Evolutionary conservation across 129 eudicot genomes (phyloP).

Genomic region (Rutidosis leptorrhynchoides): DNA sequence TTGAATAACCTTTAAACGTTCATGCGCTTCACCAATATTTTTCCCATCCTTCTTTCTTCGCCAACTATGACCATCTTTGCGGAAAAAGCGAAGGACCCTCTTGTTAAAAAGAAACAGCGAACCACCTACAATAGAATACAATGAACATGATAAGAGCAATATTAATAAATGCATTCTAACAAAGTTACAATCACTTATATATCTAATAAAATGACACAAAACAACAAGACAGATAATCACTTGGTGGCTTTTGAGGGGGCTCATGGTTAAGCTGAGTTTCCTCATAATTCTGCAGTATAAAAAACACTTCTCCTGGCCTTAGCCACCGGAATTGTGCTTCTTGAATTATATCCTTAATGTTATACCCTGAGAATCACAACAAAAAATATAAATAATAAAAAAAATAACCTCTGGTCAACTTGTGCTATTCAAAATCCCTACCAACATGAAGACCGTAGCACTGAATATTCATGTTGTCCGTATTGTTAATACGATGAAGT

Average conservation of each 20-base stretch:
- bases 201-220: conserved; percentile 2
- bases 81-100: conserved; percentile 80
- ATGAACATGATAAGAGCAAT: background rate
- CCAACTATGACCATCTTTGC: conserved; percentile 94
- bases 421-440: background rate
- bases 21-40: conserved; percentile 95
- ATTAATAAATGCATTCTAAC: conserved; percentile 3
- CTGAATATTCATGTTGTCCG: background rate
- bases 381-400: background rate
- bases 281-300: conserved; percentile 62
- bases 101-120: conserved; percentile 89
- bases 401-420: background rate
- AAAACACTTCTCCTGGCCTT: conserved; percentile 84
- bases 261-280: conserved; percentile 59
- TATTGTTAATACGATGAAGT: background rate
- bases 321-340: conserved; percentile 92
- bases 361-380: conserved; percentile 52
- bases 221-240: conserved; percentile 31
- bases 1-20: conserved; percentile 73
- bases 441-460: conserved; percentile 5
- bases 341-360: conserved; percentile 58
- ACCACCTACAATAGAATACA: conserved; percentile 55
- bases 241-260: conserved; percentile 74
- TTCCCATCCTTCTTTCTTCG: conserved; percentile 85
- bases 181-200: background rate